These are phyloP conservation scores for Polychaeton citri DNA, from an alignment of 2,329 filamentous ascomycete genomes.

Conservation along the genomic window DNA sequence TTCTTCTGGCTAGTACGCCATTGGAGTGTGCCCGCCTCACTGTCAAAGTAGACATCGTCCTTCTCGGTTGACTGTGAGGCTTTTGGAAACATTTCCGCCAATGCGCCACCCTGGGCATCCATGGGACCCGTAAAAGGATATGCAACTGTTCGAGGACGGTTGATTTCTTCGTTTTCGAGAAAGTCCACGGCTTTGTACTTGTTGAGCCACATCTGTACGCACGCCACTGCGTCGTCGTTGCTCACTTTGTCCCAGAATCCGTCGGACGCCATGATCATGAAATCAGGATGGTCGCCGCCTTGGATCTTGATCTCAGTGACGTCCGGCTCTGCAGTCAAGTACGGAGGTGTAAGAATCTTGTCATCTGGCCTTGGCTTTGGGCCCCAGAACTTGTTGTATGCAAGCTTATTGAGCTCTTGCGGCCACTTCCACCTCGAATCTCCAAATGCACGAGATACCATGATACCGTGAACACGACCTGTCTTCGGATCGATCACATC, in stretches of 20 bases:
- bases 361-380: slow-evolving; percentile 31
- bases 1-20: slow-evolving; percentile 29
- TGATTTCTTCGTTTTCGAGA: neutral
- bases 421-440: slow-evolving; percentile 58
- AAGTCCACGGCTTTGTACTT: slow-evolving; percentile 19
- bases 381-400: slow-evolving; percentile 37
- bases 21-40: slow-evolving; percentile 24
- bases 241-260: slow-evolving; percentile 41
- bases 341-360: slow-evolving; percentile 43
- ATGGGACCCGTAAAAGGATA: neutral
- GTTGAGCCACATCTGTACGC: slow-evolving; percentile 44
- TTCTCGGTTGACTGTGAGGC: slow-evolving; percentile 2
- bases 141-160: neutral
- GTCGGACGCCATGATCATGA: slow-evolving; percentile 54
- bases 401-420: slow-evolving; percentile 31
- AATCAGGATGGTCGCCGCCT: slow-evolving; percentile 33
- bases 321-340: slow-evolving; percentile 54
- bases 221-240: slow-evolving; percentile 19
- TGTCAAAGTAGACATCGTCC: slow-evolving; percentile 20
- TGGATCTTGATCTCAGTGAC: slow-evolving; percentile 44
- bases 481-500: slow-evolving; percentile 38
- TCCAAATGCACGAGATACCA: slow-evolving; percentile 54
- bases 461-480: slow-evolving; percentile 48
- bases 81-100: neutral
- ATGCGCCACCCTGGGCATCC: neutral